Conservation (phyloP, 371 early-diverging fungal genomes). For the Coemansia sp. region DNA sequence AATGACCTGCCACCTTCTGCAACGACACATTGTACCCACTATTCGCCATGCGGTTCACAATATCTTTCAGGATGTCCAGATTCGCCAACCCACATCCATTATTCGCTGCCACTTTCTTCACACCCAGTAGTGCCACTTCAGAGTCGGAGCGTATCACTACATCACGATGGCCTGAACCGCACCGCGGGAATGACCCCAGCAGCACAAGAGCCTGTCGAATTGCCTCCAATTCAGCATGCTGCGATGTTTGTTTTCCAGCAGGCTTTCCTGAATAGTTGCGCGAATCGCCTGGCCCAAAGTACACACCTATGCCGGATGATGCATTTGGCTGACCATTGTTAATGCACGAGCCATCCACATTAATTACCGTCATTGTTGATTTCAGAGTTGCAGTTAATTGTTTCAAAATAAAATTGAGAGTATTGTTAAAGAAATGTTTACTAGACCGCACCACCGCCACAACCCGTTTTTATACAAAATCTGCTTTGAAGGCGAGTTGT, state of each 20-base stretch:
- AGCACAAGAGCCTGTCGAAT: slow-evolving; percentile 2
- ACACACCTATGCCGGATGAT: background rate
- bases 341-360: slow-evolving; percentile 6
- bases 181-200: background rate
- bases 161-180: background rate
- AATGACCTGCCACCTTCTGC: background rate
- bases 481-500: too few relatives aligned
- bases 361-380: background rate
- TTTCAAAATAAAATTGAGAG: background rate
- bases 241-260: background rate
- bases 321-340: background rate
- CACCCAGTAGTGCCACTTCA: background rate
- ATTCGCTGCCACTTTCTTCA: background rate
- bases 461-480: too few relatives aligned
- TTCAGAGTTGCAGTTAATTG: background rate
- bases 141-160: slow-evolving; percentile 5
- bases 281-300: slow-evolving; percentile 4
- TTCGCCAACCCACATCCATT: background rate
- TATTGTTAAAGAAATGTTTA: background rate
- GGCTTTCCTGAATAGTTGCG: slow-evolving; percentile 1
- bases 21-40: background rate
- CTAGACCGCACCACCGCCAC: background rate
- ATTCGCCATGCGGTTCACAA: background rate
- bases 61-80: background rate
- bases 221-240: background rate